Evolutionary conservation across 768 basidiomycete species (phyloP).

Genomic region (Tylopilus plumbeoviolaceoides): DNA sequence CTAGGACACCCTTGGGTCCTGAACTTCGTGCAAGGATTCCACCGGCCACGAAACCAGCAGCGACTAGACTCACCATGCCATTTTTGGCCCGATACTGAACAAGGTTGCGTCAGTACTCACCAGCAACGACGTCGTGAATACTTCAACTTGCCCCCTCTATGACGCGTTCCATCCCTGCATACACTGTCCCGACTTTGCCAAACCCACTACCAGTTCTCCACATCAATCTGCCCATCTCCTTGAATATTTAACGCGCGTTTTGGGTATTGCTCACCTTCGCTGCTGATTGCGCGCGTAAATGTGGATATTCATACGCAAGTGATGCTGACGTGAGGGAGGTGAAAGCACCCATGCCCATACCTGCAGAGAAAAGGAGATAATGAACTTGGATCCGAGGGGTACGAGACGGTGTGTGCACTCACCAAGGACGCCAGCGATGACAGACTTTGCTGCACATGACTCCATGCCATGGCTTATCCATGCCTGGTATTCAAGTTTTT

Average conservation of each 20-base stretch:
- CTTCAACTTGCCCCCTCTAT: constrained; percentile 89
- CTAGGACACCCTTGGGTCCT: constrained; percentile 81
- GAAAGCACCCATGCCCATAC: constrained; percentile 90
- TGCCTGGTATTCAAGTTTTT: constrained; percentile 77
- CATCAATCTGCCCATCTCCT: constrained; percentile 94
- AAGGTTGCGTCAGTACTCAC: background rate
- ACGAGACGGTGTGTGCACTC: constrained; percentile 26
- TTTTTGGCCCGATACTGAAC: constrained; percentile 91
- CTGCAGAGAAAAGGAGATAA: constrained; percentile 36
- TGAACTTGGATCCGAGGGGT: background rate
- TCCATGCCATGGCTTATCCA: constrained; percentile 73
- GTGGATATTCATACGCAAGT: constrained; percentile 92
- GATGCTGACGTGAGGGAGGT: constrained; percentile 97
- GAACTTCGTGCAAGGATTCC: constrained; percentile 84
- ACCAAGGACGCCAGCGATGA: constrained; percentile 82
- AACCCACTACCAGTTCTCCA: constrained; percentile 88
- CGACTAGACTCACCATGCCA: constrained; percentile 87
- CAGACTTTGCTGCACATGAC: constrained; percentile 81
- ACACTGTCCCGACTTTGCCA: constrained; percentile 90
- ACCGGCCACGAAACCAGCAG: constrained; percentile 85
- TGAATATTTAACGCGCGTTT: constrained; percentile 82
- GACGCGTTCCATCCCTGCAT: constrained; percentile 93
- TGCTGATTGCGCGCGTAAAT: constrained; percentile 61
- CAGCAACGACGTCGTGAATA: background rate
- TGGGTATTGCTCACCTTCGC: constrained; percentile 58